phyloP scores from a whole-genome alignment of 2,329 filamentous ascomycete species.

The Hymenoscyphus linearis region DNA sequence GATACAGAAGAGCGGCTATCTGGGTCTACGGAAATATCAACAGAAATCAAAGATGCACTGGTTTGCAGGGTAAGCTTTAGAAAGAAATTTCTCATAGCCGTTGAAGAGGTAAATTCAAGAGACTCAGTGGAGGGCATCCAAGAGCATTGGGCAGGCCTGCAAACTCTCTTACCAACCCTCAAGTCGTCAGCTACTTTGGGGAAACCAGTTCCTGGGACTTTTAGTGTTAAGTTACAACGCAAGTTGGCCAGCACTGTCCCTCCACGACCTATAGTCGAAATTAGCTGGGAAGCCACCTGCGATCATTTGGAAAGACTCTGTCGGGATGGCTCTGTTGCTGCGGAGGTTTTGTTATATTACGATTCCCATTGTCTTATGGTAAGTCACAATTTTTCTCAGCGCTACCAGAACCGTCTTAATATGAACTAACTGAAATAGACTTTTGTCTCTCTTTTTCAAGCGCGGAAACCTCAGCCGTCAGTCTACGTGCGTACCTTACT shows the following conservation, averaged over 20 bases:
- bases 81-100: slow-evolving; percentile 52
- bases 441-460: slow-evolving; percentile 69
- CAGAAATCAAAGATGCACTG: slow-evolving; percentile 48
- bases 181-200: slow-evolving; percentile 57
- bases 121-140: slow-evolving; percentile 33
- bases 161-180: slow-evolving; percentile 47
- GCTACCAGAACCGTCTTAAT: slow-evolving; percentile 4
- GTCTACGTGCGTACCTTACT: slow-evolving; percentile 79
- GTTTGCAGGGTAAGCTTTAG: slow-evolving; percentile 62
- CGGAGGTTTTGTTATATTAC: slow-evolving; percentile 61
- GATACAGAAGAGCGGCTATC: slow-evolving; percentile 31
- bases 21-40: slow-evolving; percentile 27
- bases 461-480: slow-evolving; percentile 74
- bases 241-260: slow-evolving; percentile 90
- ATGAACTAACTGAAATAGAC: slow-evolving; percentile 43
- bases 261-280: slow-evolving; percentile 79
- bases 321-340: slow-evolving; percentile 64
- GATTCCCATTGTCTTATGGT: slow-evolving; percentile 68
- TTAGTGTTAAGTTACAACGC: slow-evolving; percentile 87
- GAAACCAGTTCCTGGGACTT: slow-evolving; percentile 66
- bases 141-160: slow-evolving; percentile 37
- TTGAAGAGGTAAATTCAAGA: slow-evolving; percentile 47
- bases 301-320: slow-evolving; percentile 65
- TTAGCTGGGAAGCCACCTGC: slow-evolving; percentile 67
- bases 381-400: slow-evolving; percentile 28